These are phyloP conservation scores for Rhizodiscina lignyota DNA, from an alignment of 495 filamentous ascomycete genomes.

Conservation along the genomic window DNA sequence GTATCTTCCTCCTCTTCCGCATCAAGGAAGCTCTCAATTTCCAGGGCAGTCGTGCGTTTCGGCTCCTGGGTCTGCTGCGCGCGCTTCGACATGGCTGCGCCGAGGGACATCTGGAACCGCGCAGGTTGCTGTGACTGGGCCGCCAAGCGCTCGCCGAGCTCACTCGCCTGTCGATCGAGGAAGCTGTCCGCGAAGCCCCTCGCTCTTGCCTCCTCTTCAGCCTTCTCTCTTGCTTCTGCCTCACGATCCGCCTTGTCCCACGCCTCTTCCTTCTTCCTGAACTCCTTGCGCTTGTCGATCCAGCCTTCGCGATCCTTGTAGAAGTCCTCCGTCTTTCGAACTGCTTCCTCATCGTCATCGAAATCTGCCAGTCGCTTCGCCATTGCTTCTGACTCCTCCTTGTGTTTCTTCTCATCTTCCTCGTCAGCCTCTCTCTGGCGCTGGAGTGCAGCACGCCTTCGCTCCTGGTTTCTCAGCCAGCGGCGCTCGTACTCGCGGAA, in stretches of 20 bases:
- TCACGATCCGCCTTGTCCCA: slow-evolving; percentile 69
- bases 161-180: slow-evolving; percentile 74
- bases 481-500: slow-evolving; percentile 76
- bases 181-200: slow-evolving; percentile 84
- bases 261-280: slow-evolving; percentile 52
- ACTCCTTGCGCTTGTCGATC: slow-evolving; percentile 62
- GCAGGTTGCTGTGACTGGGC: slow-evolving; percentile 45
- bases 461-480: slow-evolving; percentile 82
- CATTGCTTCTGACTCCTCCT: slow-evolving; percentile 50
- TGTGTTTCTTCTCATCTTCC: slow-evolving; percentile 41
- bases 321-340: slow-evolving; percentile 59
- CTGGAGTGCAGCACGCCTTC: slow-evolving; percentile 64
- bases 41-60: slow-evolving; percentile 61
- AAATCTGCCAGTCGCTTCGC: slow-evolving; percentile 62
- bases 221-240: slow-evolving; percentile 57
- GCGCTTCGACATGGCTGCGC: slow-evolving; percentile 59
- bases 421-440: slow-evolving; percentile 65
- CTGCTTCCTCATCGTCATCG: slow-evolving; percentile 72
- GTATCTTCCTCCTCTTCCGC: slow-evolving; percentile 70
- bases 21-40: slow-evolving; percentile 85
- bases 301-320: slow-evolving; percentile 72
- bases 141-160: slow-evolving; percentile 45
- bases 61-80: slow-evolving; percentile 48
- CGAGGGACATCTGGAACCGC: slow-evolving; percentile 86
- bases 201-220: slow-evolving; percentile 51